Base-by-base conservation (phyloP, 805 yeast species). In the Saccharomyces kudriavzevii region DNA sequence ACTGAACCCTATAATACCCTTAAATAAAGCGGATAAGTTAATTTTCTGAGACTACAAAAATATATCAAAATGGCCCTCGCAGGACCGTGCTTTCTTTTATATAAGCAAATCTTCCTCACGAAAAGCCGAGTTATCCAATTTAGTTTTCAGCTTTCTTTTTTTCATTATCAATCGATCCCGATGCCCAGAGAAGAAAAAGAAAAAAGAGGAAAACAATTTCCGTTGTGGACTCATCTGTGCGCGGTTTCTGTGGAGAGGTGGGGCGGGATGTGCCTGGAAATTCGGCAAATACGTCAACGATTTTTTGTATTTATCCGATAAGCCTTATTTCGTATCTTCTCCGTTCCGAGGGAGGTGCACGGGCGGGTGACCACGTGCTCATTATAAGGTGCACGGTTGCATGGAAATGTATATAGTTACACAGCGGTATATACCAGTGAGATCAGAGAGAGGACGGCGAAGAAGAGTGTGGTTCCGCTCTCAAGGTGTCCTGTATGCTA, bases 401-500 rank as follows among this genome's bases (percentile, higher is more conserved):
- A 11, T 27, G 24, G 17, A 35, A 35, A 35, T 35, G 43, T 35
- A 35, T 35, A 35, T 35, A 35, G 43, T 35, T 35, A 35, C 43
- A 35, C 24, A 35, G 24, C 17, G 43, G 24, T 17, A 17, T 35
- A 17, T 35, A n/a, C 4, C 17, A 35, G 22, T 17, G 43, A 1
- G 22, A 8, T 17, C 43, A 35, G 5, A 3, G 24, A 24, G 24
- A 35, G 11, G 43, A 17, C 43, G 22, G 17, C 17, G 43, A 11
- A 20, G 24, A 11, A 35, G 43, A 20, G 4, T 17, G 43, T 20
- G 43, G 9, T 17, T 11, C 11, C 11, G 43, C 17, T 35, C 27
- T 49, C 31, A 54, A 31, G 20, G 49, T 47, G 24, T 54, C 48
- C 28, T 72, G 72, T 22, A 77, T 60, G 3, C 55, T 52, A 17